Conservation (phyloP, 768 basidiomycete species). For the Trichaptum fuscoviolaceum region DNA sequence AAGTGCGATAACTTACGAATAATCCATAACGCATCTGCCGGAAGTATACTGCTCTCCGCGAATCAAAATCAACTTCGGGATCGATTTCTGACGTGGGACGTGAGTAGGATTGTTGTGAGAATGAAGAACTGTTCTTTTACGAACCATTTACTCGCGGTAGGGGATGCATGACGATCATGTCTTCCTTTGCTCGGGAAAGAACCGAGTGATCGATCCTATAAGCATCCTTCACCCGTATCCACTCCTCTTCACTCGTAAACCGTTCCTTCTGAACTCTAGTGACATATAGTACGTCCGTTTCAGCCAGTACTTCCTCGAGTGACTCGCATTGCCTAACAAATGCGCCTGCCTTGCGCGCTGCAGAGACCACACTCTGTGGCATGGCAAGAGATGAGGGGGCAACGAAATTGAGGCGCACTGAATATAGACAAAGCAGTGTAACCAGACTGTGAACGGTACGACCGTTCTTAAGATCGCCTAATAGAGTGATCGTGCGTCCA, state of each 20-base stretch:
- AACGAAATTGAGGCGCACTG: conserved; percentile 93
- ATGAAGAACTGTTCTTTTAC: conserved; percentile 16
- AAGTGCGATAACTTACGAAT: conserved; percentile 60
- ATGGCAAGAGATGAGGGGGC: conserved; percentile 82
- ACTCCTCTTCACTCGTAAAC: conserved; percentile 76
- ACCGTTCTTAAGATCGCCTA: conserved; percentile 97
- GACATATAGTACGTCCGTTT: conserved; percentile 96
- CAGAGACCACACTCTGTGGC: conserved; percentile 80
- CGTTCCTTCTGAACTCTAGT: conserved; percentile 96
- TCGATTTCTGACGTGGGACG: conserved; percentile 76
- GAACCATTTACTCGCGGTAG: conserved; percentile 85
- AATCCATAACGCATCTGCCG: conserved; percentile 98
- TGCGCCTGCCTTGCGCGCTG: conserved; percentile 80
- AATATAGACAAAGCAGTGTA: conserved; percentile 85
- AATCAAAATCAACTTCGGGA: conserved; percentile 96
- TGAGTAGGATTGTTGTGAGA: conserved; percentile 11
- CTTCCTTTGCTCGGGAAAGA: conserved; percentile 87
- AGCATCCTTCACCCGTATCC: conserved; percentile 85
- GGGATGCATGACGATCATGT: conserved; percentile 99
- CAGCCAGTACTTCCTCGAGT: conserved; percentile 85
- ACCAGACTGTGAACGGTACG: conserved; percentile 97
- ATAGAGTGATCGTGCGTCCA: conserved; percentile 84
- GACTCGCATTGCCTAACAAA: conserved; percentile 75
- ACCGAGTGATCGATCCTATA: conserved; percentile 94
- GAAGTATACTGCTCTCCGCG: conserved; percentile 92